Percentiles rank a stretch among this genome's conserved stretches.
These are phyloP conservation scores for Schizophyllum amplum DNA, from an alignment of 1,284 basidiomycete species.

Conservation along the genomic window DNA sequence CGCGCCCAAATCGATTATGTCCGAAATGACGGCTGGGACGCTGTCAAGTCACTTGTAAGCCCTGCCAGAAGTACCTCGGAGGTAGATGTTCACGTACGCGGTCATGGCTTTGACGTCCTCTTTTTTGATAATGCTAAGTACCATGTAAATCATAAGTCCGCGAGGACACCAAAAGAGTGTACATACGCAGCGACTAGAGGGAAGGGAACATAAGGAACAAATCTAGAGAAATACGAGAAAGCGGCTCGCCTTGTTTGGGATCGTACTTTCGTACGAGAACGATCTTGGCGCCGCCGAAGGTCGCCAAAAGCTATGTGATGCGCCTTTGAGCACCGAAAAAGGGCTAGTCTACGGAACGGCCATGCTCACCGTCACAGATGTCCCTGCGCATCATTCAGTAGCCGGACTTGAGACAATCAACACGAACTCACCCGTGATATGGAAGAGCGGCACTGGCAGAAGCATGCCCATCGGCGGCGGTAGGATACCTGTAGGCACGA, in stretches of 20 bases:
- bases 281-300: neutral
- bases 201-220: neutral
- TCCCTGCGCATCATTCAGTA: neutral
- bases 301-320: neutral
- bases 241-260: neutral
- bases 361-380: neutral
- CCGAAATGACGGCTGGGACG: neutral
- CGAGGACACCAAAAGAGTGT: too few species aligned
- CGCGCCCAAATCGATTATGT: neutral
- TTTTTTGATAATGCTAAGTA: neutral
- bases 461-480: neutral
- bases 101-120: neutral
- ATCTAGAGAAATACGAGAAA: neutral
- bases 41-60: too few species aligned
- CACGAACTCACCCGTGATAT: neutral
- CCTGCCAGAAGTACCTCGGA: too few species aligned
- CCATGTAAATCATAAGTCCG: too few species aligned
- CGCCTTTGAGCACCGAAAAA: neutral
- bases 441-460: neutral
- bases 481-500: conserved; percentile 16
- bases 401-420: neutral
- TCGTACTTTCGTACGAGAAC: neutral
- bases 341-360: too few species aligned
- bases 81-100: too few species aligned
- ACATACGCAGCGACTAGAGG: neutral